These are phyloP conservation scores for Oehlia diaphana DNA, from an alignment of 192 early-diverging fungal genomes.

Conservation along the genomic window DNA sequence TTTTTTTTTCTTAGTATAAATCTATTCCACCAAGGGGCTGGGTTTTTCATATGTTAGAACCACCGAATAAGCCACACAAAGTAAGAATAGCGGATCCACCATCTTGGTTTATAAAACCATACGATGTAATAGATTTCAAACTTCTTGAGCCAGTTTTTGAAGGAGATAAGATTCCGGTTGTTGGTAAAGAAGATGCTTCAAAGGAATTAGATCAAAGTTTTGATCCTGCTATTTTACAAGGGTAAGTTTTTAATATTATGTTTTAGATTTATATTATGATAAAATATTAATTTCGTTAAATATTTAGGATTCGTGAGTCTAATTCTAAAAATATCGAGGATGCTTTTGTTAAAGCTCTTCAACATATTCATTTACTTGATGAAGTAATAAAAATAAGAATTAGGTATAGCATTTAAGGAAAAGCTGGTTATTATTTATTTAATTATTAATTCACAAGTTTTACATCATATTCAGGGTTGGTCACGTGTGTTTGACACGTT, in stretches of 20 bases:
- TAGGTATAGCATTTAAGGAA: neutral
- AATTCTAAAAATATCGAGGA: constrained; percentile 26
- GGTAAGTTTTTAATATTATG: neutral
- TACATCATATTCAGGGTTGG: constrained; percentile 33
- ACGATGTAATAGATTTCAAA: neutral
- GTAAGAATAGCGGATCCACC: constrained; percentile 2
- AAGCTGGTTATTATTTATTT: too few species aligned
- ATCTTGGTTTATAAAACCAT: neutral
- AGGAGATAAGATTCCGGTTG: neutral
- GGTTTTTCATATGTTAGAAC: constrained; percentile 20
- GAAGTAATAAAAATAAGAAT: constrained; percentile 40
- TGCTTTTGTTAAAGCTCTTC: constrained; percentile 27
- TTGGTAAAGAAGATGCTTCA: neutral
- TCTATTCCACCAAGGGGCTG: constrained; percentile 13
- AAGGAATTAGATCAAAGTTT: neutral
- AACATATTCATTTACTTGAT: constrained; percentile 37
- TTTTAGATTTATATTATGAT: neutral
- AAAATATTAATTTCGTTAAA: neutral
- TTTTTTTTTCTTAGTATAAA: neutral
- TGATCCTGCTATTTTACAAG: neutral
- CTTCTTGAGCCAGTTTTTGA: constrained; percentile 16
- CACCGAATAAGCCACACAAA: neutral
- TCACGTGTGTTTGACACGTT: constrained; percentile 40
- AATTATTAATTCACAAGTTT: neutral
- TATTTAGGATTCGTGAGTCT: neutral